These are phyloP conservation scores for Dryadomyces sulphureus DNA, from an alignment of 2,329 filamentous ascomycete genomes.

Conservation along the genomic window DNA sequence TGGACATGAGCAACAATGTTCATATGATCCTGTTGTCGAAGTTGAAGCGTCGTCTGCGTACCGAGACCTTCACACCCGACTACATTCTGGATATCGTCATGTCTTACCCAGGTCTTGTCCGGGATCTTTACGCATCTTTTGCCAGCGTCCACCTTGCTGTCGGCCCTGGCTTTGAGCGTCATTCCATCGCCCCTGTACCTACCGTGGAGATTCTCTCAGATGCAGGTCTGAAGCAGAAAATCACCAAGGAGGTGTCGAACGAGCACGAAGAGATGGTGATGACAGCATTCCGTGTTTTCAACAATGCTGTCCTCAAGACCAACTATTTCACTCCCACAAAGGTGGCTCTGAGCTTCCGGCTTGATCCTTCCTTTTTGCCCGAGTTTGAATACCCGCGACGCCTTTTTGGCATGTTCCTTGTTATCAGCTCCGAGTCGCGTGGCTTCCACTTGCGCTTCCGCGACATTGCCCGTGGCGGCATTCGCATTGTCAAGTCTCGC, in stretches of 20 bases:
- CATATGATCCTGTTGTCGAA: slow-evolving; percentile 83
- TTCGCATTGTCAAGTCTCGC: slow-evolving; percentile 95
- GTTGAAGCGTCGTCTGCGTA: slow-evolving; percentile 87
- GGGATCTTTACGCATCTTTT: slow-evolving; percentile 80
- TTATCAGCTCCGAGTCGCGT: slow-evolving; percentile 91
- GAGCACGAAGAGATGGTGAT: slow-evolving; percentile 98
- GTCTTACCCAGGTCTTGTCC: slow-evolving; percentile 74
- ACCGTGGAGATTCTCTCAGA: slow-evolving; percentile 60
- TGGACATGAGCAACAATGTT: slow-evolving; percentile 67
- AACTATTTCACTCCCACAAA: slow-evolving; percentile 97
- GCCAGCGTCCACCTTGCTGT: slow-evolving; percentile 64
- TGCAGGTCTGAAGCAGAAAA: slow-evolving; percentile 56
- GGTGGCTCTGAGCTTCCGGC: slow-evolving; percentile 89
- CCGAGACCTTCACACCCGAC: slow-evolving; percentile 93
- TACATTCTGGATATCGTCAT: slow-evolving; percentile 97
- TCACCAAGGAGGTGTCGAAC: slow-evolving; percentile 67
- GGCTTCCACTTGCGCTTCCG: slow-evolving; percentile 97
- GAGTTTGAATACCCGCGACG: slow-evolving; percentile 84
- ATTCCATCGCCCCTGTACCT: slow-evolving; percentile 38
- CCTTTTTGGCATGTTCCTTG: slow-evolving; percentile 95
- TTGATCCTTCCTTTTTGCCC: slow-evolving; percentile 80
- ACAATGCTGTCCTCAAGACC: slow-evolving; percentile 84
- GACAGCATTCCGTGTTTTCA: slow-evolving; percentile 93
- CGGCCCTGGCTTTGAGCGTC: slow-evolving; percentile 33
- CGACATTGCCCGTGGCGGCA: slow-evolving; percentile 91